phyloP scores from a whole-genome alignment of 2,329 filamentous ascomycete species.

The Pseudocercospora musae region DNA sequence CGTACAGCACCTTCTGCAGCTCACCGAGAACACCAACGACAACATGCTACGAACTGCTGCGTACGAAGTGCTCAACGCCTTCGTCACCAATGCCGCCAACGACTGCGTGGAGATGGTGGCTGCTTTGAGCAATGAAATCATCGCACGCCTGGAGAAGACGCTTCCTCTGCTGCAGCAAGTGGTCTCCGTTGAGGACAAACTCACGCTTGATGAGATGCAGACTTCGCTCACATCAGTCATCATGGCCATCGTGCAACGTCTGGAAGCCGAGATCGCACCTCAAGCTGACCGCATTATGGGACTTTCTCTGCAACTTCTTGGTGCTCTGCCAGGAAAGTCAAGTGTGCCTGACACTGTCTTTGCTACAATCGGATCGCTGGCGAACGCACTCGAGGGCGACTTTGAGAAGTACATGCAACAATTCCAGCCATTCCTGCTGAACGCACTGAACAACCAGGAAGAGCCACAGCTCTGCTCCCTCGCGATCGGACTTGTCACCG shows the following conservation, averaged over 20 bases:
- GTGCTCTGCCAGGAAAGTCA: conserved; percentile 75
- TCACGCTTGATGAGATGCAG: conserved; percentile 96
- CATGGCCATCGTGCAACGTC: conserved; percentile 82
- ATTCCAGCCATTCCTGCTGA: conserved; percentile 89
- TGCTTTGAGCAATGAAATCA: conserved; percentile 78
- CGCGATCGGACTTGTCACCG: conserved; percentile 95
- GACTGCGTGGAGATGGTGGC: conserved; percentile 80
- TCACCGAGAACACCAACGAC: conserved; percentile 84
- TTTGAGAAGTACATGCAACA: conserved; percentile 98
- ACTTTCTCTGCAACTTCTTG: conserved; percentile 75
- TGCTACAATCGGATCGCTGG: conserved; percentile 84
- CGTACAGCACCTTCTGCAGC: conserved; percentile 75
- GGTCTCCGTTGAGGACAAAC: conserved; percentile 93
- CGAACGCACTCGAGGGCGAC: conserved; percentile 85
- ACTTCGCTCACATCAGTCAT: conserved; percentile 90
- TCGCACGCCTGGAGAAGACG: conserved; percentile 88
- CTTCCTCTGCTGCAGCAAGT: conserved; percentile 87
- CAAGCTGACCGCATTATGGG: conserved; percentile 95
- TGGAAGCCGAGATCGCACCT: conserved; percentile 86
- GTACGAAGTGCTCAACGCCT: conserved; percentile 94
- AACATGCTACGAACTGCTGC: conserved; percentile 89
- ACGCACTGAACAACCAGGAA: conserved; percentile 90
- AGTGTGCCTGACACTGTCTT: conserved; percentile 94
- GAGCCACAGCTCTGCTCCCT: conserved; percentile 92
- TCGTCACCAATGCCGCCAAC: conserved; percentile 84